Percentiles rank a stretch among this genome's conserved stretches.
Evolutionary conservation across 148 eudicot species (phyloP).

Genomic region (Heliamphora exappendiculata): DNA sequence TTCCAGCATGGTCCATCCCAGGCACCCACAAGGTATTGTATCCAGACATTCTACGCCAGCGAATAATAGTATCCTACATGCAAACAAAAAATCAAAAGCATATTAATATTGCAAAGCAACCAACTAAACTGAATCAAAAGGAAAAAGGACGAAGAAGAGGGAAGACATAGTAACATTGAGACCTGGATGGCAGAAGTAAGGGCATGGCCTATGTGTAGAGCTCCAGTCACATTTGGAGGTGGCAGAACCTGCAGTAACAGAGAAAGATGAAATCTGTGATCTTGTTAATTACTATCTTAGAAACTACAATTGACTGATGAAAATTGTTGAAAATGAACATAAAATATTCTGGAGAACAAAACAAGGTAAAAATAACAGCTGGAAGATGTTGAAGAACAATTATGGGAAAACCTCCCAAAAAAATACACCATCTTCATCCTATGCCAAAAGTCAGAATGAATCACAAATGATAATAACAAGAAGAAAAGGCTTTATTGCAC

Average conservation of each 20-base stretch:
- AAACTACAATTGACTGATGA: background rate
- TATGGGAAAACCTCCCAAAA: background rate
- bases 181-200: constrained; percentile 91
- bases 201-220: constrained; percentile 95
- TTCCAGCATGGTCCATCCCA: constrained; percentile 97
- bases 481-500: background rate
- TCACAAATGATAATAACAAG: background rate
- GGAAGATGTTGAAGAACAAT: background rate
- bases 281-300: background rate
- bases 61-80: constrained; percentile 77
- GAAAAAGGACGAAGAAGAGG: background rate
- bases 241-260: constrained; percentile 67
- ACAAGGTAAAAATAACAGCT: background rate
- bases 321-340: background rate
- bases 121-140: background rate
- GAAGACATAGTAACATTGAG: constrained; percentile 1
- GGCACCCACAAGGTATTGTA: constrained; percentile 97
- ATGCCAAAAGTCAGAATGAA: constrained; percentile 1
- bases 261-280: constrained; percentile 1
- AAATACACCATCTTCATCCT: background rate
- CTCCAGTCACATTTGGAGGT: constrained; percentile 99
- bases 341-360: background rate
- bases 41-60: constrained; percentile 92
- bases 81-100: constrained; percentile 8
- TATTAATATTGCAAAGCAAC: background rate